Conservation (phyloP, 768 basidiomycete genomes). For the Exidia glandulosa region DNA sequence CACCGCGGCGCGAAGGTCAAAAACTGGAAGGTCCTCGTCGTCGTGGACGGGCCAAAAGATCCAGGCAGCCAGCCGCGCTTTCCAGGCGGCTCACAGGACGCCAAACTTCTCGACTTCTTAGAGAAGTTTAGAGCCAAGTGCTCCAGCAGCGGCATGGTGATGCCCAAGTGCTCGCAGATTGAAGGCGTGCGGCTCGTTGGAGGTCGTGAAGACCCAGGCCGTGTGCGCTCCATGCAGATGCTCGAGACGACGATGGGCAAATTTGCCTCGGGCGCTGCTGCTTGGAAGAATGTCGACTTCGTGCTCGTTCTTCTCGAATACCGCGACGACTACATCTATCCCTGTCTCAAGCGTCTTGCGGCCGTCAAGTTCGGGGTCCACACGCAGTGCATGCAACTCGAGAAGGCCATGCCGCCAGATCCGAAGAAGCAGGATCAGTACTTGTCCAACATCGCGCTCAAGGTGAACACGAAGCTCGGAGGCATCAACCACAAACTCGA, state of each 20-base stretch:
- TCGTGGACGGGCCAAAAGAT: slow-evolving; percentile 26
- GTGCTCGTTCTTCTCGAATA: slow-evolving; percentile 58
- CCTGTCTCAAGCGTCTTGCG: slow-evolving; percentile 67
- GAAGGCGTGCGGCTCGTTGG: background rate
- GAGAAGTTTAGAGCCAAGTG: slow-evolving; percentile 55
- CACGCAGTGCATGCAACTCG: slow-evolving; percentile 63
- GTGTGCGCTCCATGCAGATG: slow-evolving; percentile 34
- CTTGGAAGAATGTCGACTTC: slow-evolving; percentile 26
- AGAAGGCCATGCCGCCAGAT: slow-evolving; percentile 34
- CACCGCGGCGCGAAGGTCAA: slow-evolving; percentile 20
- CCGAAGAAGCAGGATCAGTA: slow-evolving; percentile 57
- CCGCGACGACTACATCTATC: slow-evolving; percentile 66
- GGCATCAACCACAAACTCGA: slow-evolving; percentile 69
- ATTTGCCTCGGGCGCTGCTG: slow-evolving; percentile 21
- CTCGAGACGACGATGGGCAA: slow-evolving; percentile 30
- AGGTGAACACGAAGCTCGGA: slow-evolving; percentile 75
- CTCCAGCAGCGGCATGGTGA: slow-evolving; percentile 46
- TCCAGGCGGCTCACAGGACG: slow-evolving; percentile 35
- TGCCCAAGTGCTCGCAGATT: slow-evolving; percentile 10
- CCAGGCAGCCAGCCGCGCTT: background rate
- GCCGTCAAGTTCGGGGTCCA: slow-evolving; percentile 57
- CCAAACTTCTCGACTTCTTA: slow-evolving; percentile 34
- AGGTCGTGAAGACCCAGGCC: slow-evolving; percentile 40
- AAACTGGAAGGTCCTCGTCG: slow-evolving; percentile 57
- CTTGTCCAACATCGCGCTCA: slow-evolving; percentile 67